Conservation (phyloP, 2,329 filamentous ascomycete species). For the Alternaria triticimaculans region DNA sequence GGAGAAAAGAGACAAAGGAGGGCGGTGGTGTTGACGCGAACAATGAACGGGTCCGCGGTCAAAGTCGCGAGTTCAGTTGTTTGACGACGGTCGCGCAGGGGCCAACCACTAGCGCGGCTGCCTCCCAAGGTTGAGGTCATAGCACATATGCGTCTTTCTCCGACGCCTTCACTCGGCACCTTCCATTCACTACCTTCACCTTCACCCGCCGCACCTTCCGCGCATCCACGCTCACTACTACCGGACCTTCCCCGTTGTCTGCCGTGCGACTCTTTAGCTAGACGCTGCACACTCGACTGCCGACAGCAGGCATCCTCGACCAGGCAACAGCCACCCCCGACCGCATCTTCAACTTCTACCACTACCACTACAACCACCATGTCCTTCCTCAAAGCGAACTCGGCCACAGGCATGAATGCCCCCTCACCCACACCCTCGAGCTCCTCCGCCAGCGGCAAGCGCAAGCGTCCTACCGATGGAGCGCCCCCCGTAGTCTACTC, state of each 20-base stretch:
- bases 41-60: constrained; percentile 19
- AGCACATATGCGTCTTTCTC: constrained; percentile 8
- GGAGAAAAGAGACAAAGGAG: constrained; percentile 34
- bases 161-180: not conserved
- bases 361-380: constrained; percentile 26
- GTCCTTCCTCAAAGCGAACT: constrained; percentile 44
- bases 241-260: not conserved
- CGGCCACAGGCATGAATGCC: constrained; percentile 54
- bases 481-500: constrained; percentile 67
- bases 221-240: constrained; percentile 6
- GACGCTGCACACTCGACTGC: constrained; percentile 32
- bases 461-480: constrained; percentile 63
- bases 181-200: not conserved
- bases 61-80: constrained; percentile 32
- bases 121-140: constrained; percentile 22
- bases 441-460: constrained; percentile 53
- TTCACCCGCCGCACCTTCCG: not conserved
- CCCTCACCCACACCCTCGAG: constrained; percentile 65
- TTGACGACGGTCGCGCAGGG: constrained; percentile 23
- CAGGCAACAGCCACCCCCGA: not conserved
- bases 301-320: not conserved
- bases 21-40: constrained; percentile 19
- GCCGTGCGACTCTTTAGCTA: constrained; percentile 43
- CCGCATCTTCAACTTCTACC: not conserved
- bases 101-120: constrained; percentile 16